Evolutionary conservation across 2,329 filamentous ascomycete species (phyloP), one percentile per base, ranked within the genome.

Genomic region (Colletotrichum sp.): DNA sequence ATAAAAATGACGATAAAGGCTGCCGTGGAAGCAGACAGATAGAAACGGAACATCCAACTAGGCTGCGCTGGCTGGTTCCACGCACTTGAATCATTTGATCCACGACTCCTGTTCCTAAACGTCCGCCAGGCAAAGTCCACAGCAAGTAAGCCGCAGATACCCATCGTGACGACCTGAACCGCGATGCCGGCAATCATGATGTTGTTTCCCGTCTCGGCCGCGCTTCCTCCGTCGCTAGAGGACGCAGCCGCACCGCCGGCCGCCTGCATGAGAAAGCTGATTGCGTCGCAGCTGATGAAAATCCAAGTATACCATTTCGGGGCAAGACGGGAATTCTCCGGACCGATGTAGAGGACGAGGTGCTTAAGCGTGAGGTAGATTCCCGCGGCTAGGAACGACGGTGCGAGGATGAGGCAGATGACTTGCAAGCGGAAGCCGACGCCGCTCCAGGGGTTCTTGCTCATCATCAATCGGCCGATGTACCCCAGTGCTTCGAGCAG

Each of bases 211-310:
- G 28, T 30, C n/a, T 61, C 58, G 61, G 32, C n/a, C 61, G 32
- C 34, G 61, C 61, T 36, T 21, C 21, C 32, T 15, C n/a, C 48
- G 38, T 55, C 26, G 36, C 16, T 21, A 4, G 48, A 52, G 16
- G 65, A 26, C 8, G 38, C 89, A 58, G 91, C 84, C 66, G 87
- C 91, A 70, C 91, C 91, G 18, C 90, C 90, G 15, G 85, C 86
- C 4, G 89, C 90, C 80, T 93, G 91, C 7, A 92, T 83, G 21
- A 90, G 76, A 15, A 93, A 86, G 15, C 88, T 89, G 72, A 90
- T 78, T 58, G 92, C 78, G 77, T 93, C 91, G 78, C 89, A 90
- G 21, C 84, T 79, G 77, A 92, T 89, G 83, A 93, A 93, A 76
- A 92, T 87, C 82, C 87, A 88, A 16, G 90, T 90, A 80, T 91